Conservation (phyloP, 257 asterid genomes). For the Leptodermis oblonga region DNA sequence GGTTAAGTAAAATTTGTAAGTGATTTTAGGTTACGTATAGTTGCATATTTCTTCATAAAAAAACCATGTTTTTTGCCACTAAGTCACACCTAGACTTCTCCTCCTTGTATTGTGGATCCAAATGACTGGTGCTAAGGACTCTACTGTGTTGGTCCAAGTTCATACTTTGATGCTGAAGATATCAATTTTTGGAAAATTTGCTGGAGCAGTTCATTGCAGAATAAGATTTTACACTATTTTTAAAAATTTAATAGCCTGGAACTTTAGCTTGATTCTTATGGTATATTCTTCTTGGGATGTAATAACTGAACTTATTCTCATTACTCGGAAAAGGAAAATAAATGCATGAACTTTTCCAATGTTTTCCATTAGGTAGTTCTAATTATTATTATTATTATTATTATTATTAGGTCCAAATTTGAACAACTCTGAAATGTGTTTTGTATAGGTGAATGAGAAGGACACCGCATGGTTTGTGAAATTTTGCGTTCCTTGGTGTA, state of each 20-base stretch:
- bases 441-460: constrained; percentile 80
- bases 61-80: neutral
- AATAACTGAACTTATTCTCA: neutral
- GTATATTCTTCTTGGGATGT: neutral
- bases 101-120: neutral
- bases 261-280: neutral
- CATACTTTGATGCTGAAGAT: neutral
- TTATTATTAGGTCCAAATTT: neutral
- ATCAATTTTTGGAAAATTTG: neutral
- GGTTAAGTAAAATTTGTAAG: neutral
- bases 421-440: constrained; percentile 5
- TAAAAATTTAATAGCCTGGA: neutral
- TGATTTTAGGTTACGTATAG: neutral
- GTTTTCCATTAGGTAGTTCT: neutral
- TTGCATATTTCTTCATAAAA: neutral
- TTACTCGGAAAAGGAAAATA: neutral
- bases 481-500: constrained; percentile 99
- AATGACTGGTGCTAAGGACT: neutral
- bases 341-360: neutral
- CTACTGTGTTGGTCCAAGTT: neutral
- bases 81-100: neutral
- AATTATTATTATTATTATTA: neutral
- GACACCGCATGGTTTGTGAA: constrained; percentile 94
- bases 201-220: neutral
- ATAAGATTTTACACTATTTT: too few species aligned